Evolutionary conservation across 257 asterid species (phyloP).

Genomic region (Rauvolfia tetraphylla): DNA sequence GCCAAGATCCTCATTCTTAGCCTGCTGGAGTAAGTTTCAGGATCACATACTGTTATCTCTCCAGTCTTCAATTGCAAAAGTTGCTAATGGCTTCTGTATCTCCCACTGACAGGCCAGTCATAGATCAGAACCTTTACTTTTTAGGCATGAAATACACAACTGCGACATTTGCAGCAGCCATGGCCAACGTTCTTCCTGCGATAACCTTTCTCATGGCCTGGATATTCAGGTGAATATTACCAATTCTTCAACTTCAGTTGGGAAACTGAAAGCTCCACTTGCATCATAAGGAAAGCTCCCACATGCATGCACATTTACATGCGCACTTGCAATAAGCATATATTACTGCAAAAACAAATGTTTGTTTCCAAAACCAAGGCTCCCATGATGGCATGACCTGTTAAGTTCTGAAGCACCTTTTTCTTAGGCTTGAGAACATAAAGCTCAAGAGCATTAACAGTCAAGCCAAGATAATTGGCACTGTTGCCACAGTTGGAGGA

Average conservation of each 20-base stretch:
- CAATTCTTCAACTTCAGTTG: not conserved
- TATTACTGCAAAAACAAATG: not conserved
- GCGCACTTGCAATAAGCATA: not conserved
- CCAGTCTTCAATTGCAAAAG: not conserved
- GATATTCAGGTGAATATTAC: constrained; percentile 52
- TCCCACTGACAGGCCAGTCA: constrained; percentile 63
- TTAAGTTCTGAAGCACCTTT: not conserved
- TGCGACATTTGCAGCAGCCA: constrained; percentile 98
- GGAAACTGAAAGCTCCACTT: not conserved
- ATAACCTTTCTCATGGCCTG: constrained; percentile 86
- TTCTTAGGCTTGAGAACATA: constrained; percentile 71
- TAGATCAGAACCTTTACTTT: constrained; percentile 88
- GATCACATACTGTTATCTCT: not conserved
- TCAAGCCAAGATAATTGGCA: constrained; percentile 90
- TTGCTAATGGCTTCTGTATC: constrained; percentile 12
- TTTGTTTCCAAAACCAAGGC: not conserved
- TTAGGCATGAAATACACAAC: constrained; percentile 94
- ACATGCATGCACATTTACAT: not conserved
- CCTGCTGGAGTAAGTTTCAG: constrained; percentile 66
- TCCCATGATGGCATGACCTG: not conserved
- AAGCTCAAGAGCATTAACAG: constrained; percentile 65
- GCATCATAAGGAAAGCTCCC: not conserved
- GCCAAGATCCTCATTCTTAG: constrained; percentile 58
- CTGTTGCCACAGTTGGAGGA: constrained; percentile 77
- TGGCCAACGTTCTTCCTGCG: constrained; percentile 93